Evolutionary conservation across 2,329 filamentous ascomycete species (phyloP).

Genomic region (Hansfordia pulvinata): DNA sequence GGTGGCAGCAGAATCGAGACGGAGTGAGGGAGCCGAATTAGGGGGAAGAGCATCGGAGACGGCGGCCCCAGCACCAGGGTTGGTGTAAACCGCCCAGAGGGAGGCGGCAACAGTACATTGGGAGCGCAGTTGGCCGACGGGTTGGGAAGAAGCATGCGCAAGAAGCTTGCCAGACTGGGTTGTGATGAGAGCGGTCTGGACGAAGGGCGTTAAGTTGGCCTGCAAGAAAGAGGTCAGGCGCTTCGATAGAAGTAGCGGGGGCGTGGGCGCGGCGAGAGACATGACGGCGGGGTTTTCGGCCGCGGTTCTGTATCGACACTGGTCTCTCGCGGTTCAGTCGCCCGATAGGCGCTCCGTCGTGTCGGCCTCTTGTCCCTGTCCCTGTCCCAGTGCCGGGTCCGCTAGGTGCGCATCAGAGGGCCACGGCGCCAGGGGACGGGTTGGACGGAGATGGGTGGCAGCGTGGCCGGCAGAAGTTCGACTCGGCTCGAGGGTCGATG

Average conservation of each 20-base stretch:
- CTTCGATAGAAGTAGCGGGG: slow-evolving; percentile 51
- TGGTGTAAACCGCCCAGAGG: slow-evolving; percentile 43
- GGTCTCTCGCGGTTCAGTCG: too few relatives aligned
- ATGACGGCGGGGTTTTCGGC: slow-evolving; percentile 4
- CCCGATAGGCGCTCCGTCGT: too few relatives aligned
- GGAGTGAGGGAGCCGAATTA: too few relatives aligned
- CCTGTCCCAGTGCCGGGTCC: too few relatives aligned
- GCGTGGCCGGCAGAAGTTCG: too few relatives aligned
- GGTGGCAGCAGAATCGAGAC: too few relatives aligned
- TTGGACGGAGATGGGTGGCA: too few relatives aligned
- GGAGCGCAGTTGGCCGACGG: slow-evolving; percentile 43
- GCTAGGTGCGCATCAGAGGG: too few relatives aligned
- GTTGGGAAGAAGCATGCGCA: slow-evolving; percentile 41
- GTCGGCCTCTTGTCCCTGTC: too few relatives aligned
- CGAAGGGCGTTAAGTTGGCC: slow-evolving; percentile 39
- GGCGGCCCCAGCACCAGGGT: slow-evolving; percentile 22
- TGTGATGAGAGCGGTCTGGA: slow-evolving; percentile 46
- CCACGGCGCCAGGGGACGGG: too few relatives aligned
- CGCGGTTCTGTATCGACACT: too few relatives aligned
- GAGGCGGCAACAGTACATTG: slow-evolving; percentile 52
- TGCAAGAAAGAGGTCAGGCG: slow-evolving; percentile 49
- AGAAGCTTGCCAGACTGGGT: slow-evolving; percentile 49
- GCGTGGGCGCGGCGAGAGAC: slow-evolving; percentile 24
- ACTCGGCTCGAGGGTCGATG: too few relatives aligned
- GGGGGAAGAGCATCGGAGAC: slow-evolving; percentile 26